Percentiles rank a stretch among this genome's conserved stretches.
These are phyloP conservation scores for Phaffia rhodozyma DNA, from an alignment of 1,284 basidiomycete genomes.

Conservation along the genomic window DNA sequence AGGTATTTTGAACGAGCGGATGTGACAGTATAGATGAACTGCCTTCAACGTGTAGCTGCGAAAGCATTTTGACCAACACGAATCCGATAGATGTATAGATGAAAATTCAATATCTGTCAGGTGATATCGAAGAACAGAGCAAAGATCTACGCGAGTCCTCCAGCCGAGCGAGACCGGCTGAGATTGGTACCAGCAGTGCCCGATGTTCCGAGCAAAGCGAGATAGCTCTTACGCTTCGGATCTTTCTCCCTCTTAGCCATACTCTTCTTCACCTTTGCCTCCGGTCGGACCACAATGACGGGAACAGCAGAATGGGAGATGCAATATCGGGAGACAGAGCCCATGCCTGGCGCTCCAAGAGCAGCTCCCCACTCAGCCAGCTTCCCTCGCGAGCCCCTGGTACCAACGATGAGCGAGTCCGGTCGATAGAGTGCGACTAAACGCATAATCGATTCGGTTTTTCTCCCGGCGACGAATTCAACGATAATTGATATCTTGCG, in stretches of 20 bases:
- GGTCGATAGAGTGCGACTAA: conserved; percentile 92
- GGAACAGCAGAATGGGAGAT: conserved; percentile 82
- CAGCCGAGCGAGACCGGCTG: background rate
- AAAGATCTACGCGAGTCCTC: background rate
- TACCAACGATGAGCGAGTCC: conserved; percentile 55
- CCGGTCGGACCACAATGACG: conserved; percentile 80
- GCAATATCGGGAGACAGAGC: conserved; percentile 50
- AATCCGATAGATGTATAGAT: too few relatives aligned
- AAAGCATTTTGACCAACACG: too few relatives aligned
- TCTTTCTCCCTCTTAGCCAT: conserved; percentile 68
- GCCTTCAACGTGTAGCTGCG: too few relatives aligned
- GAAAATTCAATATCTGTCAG: too few relatives aligned
- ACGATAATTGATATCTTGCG: conserved; percentile 76
- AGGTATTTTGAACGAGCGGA: too few relatives aligned
- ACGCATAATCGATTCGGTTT: conserved; percentile 77
- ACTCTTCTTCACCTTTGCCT: conserved; percentile 71
- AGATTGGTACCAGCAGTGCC: conserved; percentile 6
- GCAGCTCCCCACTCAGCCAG: conserved; percentile 48
- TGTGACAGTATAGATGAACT: too few relatives aligned
- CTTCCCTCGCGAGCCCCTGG: conserved; percentile 56
- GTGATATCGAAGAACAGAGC: too few relatives aligned
- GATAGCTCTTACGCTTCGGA: conserved; percentile 67
- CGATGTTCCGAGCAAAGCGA: conserved; percentile 28
- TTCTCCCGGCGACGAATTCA: conserved; percentile 84
- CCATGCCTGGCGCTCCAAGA: conserved; percentile 44